Evolutionary conservation across 176 grass and related monocot genomes (phyloP).

Genomic region (Musa acuminata): DNA sequence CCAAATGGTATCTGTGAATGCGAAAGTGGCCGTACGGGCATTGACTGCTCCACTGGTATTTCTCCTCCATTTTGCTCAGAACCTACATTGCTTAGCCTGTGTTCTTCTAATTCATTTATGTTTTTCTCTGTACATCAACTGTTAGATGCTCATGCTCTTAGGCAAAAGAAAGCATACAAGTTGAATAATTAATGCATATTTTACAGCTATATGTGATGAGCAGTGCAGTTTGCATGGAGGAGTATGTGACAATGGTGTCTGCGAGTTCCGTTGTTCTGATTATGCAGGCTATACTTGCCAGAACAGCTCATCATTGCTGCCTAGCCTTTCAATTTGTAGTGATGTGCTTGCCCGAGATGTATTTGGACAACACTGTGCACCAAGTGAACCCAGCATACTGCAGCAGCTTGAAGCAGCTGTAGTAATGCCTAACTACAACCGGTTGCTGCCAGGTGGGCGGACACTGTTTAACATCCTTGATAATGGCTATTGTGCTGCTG

Average conservation of each 20-base stretch:
- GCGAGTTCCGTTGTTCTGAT: conserved; percentile 97
- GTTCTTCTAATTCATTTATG: neutral
- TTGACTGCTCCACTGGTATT: conserved; percentile 95
- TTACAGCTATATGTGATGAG: conserved; percentile 90
- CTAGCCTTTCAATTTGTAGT: conserved; percentile 79
- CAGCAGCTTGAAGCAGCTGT: conserved; percentile 94
- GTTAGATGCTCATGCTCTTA: neutral
- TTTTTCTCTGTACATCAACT: neutral
- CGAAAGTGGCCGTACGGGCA: conserved; percentile 69
- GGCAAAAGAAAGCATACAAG: neutral
- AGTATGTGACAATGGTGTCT: conserved; percentile 93
- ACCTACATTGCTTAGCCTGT: neutral
- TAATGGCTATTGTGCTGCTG: conserved; percentile 84
- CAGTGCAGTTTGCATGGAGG: conserved; percentile 99
- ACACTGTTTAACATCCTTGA: conserved; percentile 87
- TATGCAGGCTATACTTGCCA: conserved; percentile 99
- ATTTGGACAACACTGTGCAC: conserved; percentile 86
- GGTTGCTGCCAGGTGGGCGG: conserved; percentile 78
- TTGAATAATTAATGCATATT: conserved; percentile 12
- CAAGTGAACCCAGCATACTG: conserved; percentile 83
- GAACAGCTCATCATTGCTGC: conserved; percentile 73
- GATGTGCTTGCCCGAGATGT: conserved; percentile 84
- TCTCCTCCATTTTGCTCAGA: conserved; percentile 12
- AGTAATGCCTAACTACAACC: conserved; percentile 93
- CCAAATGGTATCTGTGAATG: conserved; percentile 84